Base-by-base conservation (phyloP, 352 stramenopile genomes). In the Phytophthora lateralis region DNA sequence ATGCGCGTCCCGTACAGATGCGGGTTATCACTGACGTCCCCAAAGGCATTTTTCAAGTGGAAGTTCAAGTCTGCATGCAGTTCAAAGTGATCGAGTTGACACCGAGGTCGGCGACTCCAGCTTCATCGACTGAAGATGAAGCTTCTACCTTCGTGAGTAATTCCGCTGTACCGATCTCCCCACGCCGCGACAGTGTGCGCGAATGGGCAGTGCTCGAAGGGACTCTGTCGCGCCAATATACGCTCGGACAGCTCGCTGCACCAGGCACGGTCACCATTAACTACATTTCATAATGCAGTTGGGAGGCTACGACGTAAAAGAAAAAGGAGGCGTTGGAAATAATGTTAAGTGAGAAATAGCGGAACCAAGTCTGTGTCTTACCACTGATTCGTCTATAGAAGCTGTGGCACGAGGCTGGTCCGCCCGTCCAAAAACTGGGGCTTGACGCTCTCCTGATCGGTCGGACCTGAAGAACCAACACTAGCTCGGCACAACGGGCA, bases 371-470 rank as follows among this genome's bases (percentile, higher is more conserved):
- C 29, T 20, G 37, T 9, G 9, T 43, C 37, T 43, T 43, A 43
- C 37, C 37, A 43, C 37, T 52, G 15, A n/a, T 60, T 61, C 30
- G 35, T 62, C 51, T 83, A 91, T 38, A 91, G 67, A 14, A 94
- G 69, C 41, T 94, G 85, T 2, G 85, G 85, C 49, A 91, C 76
- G 43, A 92, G 65, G 52, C 79, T 91, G 9, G 85, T 94, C 41
- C 82, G 85, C 32, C 85, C 82, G 49, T 94, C 85, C 41, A 94
- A 60, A 66, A 75, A 94, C 59, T 89, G 76, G 1, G 85, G 85
- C 35, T 88, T 89, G 26, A 74, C 29, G n/a, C 80, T 78, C 37
- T 63, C 63, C 21, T 58, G 50, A 20, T 63, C 70, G 17, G 26
- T 48, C 15, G 21, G 38, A 46, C 35, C 68, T 58, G 43, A 66